These are phyloP conservation scores for Cutaneotrichosporon dermatis DNA, from an alignment of 1,284 basidiomycete genomes.

Conservation along the genomic window DNA sequence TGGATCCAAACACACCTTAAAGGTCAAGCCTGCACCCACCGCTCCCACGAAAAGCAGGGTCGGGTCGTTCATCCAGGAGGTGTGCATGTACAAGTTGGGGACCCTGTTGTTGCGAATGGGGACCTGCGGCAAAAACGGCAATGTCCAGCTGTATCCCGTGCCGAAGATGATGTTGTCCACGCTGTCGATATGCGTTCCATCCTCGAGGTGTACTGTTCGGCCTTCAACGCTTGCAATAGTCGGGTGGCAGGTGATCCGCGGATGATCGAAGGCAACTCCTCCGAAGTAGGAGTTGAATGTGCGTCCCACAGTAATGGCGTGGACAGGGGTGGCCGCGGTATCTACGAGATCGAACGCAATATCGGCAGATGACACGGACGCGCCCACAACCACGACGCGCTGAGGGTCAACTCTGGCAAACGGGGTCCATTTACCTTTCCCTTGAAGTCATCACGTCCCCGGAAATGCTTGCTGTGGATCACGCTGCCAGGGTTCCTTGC, in stretches of 20 bases:
- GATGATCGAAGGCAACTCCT: slow-evolving; percentile 11
- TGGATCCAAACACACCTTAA: slow-evolving; percentile 20
- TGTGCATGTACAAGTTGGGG: slow-evolving; percentile 52
- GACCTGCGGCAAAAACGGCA: slow-evolving; percentile 11
- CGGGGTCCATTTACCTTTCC: slow-evolving; percentile 1
- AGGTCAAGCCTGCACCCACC: slow-evolving; percentile 32
- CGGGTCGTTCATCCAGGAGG: slow-evolving; percentile 55
- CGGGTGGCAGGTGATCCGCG: slow-evolving; percentile 2
- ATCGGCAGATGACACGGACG: slow-evolving; percentile 9
- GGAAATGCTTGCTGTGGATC: slow-evolving; percentile 37
- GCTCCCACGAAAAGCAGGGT: slow-evolving; percentile 50
- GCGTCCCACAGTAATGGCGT: slow-evolving; percentile 6
- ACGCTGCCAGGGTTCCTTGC: slow-evolving; percentile 46
- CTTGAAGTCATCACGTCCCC: not conserved
- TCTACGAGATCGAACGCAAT: slow-evolving; percentile 14
- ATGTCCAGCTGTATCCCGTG: slow-evolving; percentile 12
- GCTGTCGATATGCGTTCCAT: slow-evolving; percentile 3
- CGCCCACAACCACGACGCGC: slow-evolving; percentile 15
- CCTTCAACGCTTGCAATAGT: slow-evolving; percentile 7
- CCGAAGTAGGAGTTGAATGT: slow-evolving; percentile 14
- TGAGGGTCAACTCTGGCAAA: not conserved
- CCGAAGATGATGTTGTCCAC: slow-evolving; percentile 17
- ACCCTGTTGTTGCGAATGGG: slow-evolving; percentile 53
- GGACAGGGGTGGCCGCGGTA: not conserved
- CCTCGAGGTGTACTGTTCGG: slow-evolving; percentile 6